Conservation (phyloP, 1,284 basidiomycete genomes). For the Phellinidium pouzarii region DNA sequence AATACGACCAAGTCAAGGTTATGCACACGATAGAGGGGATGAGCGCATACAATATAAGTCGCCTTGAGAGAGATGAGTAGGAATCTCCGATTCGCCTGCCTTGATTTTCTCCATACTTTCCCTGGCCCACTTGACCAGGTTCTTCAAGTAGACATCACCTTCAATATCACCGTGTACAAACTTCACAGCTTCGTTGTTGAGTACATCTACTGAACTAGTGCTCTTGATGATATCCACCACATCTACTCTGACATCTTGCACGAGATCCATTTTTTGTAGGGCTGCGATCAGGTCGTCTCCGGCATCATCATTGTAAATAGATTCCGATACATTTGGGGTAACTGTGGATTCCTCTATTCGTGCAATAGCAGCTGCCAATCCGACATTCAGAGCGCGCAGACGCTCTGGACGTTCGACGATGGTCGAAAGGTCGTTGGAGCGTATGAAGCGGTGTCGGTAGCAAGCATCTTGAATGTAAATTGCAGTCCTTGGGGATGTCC, state of each 20-base stretch:
- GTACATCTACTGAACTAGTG: slow-evolving; percentile 44
- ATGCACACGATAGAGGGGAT: slow-evolving; percentile 18
- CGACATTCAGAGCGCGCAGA: slow-evolving; percentile 74
- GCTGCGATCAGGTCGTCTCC: slow-evolving; percentile 43
- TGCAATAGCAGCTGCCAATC: slow-evolving; percentile 71
- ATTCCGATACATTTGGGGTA: not conserved
- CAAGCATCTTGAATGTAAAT: slow-evolving; percentile 61
- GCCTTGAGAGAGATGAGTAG: slow-evolving; percentile 63
- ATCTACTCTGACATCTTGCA: slow-evolving; percentile 11
- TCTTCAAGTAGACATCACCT: slow-evolving; percentile 60
- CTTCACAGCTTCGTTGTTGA: slow-evolving; percentile 60
- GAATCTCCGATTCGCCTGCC: slow-evolving; percentile 72
- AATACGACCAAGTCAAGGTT: slow-evolving; percentile 6
- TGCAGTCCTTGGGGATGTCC: slow-evolving; percentile 12
- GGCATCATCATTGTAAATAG: not conserved
- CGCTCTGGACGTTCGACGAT: slow-evolving; percentile 89
- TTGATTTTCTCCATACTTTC: slow-evolving; percentile 63
- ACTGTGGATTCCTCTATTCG: slow-evolving; percentile 47
- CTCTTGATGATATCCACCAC: slow-evolving; percentile 44
- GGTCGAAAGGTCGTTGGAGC: slow-evolving; percentile 61
- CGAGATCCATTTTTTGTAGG: slow-evolving; percentile 33
- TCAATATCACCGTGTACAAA: slow-evolving; percentile 70
- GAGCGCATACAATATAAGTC: slow-evolving; percentile 73
- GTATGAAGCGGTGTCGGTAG: slow-evolving; percentile 71
- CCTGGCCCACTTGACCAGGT: slow-evolving; percentile 52